These are phyloP conservation scores for Penicillium frequentans DNA, from an alignment of 2,329 filamentous ascomycete genomes.

Conservation along the genomic window DNA sequence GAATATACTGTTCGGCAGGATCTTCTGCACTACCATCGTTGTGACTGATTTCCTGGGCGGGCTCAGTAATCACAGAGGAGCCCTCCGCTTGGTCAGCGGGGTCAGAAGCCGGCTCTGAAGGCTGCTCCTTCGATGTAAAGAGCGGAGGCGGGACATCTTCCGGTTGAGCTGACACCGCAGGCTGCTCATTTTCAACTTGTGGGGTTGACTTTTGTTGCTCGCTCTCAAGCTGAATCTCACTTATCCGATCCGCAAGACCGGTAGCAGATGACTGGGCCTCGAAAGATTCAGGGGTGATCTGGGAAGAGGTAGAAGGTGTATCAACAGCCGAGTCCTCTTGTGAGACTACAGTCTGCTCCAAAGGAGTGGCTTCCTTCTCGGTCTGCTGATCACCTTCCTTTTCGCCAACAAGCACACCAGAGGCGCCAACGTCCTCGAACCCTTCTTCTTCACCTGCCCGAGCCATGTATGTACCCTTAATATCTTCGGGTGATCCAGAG, in stretches of 20 bases:
- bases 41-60: constrained; percentile 19
- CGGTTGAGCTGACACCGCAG: constrained; percentile 53
- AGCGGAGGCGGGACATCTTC: constrained; percentile 70
- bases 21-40: constrained; percentile 23
- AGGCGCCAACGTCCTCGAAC: constrained; percentile 80
- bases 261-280: constrained; percentile 51
- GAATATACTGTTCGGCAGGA: constrained; percentile 46
- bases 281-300: constrained; percentile 22
- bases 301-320: constrained; percentile 1
- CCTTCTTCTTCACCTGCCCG: constrained; percentile 86
- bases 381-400: constrained; percentile 58
- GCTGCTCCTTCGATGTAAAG: constrained; percentile 50
- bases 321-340: not conserved
- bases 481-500: constrained; percentile 60
- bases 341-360: not conserved
- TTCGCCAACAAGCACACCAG: constrained; percentile 71
- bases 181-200: constrained; percentile 8
- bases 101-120: constrained; percentile 22
- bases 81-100: constrained; percentile 20
- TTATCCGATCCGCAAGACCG: constrained; percentile 56
- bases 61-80: constrained; percentile 10
- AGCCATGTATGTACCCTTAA: constrained; percentile 71
- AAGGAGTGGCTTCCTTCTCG: not conserved
- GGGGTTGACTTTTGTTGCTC: constrained; percentile 4
- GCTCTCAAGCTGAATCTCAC: constrained; percentile 58